Conservation (phyloP, 495 filamentous ascomycete genomes). For the Chaetomium tenue region DNA sequence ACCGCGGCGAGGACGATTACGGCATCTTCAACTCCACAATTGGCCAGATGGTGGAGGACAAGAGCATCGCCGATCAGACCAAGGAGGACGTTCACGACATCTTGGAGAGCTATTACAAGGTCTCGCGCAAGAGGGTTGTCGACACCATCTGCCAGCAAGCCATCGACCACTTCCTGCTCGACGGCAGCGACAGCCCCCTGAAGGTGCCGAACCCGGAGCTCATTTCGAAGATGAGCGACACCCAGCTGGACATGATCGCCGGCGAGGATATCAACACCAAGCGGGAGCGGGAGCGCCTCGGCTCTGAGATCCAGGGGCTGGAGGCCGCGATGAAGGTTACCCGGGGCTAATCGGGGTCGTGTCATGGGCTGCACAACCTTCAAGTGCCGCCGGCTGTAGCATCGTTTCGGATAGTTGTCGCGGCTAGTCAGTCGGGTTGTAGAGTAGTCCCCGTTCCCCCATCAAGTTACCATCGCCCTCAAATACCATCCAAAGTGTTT, state of each 20-base stretch:
- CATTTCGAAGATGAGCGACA: conserved; percentile 30
- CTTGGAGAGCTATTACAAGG: conserved; percentile 59
- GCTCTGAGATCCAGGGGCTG: conserved; percentile 29
- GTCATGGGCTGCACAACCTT: neutral
- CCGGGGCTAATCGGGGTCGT: conserved; percentile 2
- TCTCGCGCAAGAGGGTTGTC: conserved; percentile 55
- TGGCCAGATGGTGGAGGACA: conserved; percentile 22
- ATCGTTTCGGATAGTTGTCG: neutral
- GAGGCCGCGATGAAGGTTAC: conserved; percentile 31
- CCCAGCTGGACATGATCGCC: conserved; percentile 42
- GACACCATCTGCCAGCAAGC: conserved; percentile 51
- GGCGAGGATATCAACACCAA: conserved; percentile 34
- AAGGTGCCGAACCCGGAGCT: conserved; percentile 31
- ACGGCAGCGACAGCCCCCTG: conserved; percentile 34
- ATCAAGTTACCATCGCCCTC: neutral
- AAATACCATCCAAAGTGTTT: neutral
- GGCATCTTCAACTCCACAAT: neutral
- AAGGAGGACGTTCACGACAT: conserved; percentile 57
- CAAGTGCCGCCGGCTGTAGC: neutral
- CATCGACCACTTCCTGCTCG: conserved; percentile 37
- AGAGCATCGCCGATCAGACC: conserved; percentile 50
- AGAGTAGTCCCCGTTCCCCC: no score
- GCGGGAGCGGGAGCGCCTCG: conserved; percentile 28
- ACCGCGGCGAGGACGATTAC: neutral
- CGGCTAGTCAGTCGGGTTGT: no score